Evolutionary conservation across 306 rosid genomes (phyloP), one percentile per base, ranked within the genome.

Genomic region (Geum urbanum): DNA sequence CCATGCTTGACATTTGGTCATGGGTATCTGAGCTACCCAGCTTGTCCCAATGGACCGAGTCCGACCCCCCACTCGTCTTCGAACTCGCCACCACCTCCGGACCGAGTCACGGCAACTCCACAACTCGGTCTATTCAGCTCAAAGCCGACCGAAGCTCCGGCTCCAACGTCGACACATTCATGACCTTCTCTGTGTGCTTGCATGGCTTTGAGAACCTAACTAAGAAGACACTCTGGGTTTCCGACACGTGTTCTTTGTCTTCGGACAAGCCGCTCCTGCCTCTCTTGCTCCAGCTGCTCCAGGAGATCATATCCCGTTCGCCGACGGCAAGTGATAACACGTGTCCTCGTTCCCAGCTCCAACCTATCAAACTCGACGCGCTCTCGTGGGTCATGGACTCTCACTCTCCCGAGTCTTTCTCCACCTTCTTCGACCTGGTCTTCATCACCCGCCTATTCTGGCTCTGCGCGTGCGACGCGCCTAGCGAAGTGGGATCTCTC

Each of bases 371-470:
- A 43, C 88, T 91, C 48, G 98, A 81, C 39, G 96, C 95, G 51
- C 77, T 92, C 6, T 79, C 82, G 1, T 92, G 98, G 98, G 74
- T 92, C 69, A 86, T 92, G 87, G 94, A 90, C 72, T 90, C 98
- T 1, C 97, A 88, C 91, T 74, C 98, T 48, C 86, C 79, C 2
- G 96, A 92, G 69, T 90, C 97, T 1, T 79, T 92, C 75, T 87
- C 98, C 18, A 32, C 72, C 37, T 92, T 92, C 86, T 90, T 90
- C 84, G 82, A 78, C 84, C 86, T 88, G 63, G 80, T 90, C 41
- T 84, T 92, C 78, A 64, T 86, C 60, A 69, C 81, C 7, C 97
- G 89, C 67, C 91, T 92, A 73, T 92, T 92, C 76, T 90, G 98
- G 97, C 85, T 88, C 48, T 92, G 98, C 63, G 98, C 77, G 0